Percentiles rank a stretch among this genome's conserved stretches.
Evolutionary conservation across 805 yeast genomes (phyloP).

Genomic region (Lipomyces lipofer): DNA sequence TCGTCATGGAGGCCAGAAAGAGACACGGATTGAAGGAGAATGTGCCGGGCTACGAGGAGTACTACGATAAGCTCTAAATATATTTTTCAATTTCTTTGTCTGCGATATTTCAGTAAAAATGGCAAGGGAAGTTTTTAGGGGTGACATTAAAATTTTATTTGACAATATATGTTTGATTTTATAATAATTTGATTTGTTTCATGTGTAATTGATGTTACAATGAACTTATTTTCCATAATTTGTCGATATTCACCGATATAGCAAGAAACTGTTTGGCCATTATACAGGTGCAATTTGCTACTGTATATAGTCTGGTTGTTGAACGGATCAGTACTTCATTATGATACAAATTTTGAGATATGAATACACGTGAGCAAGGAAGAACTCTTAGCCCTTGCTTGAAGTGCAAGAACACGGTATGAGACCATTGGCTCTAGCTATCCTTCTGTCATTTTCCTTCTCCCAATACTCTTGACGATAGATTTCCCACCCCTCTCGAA

Average conservation of each 20-base stretch:
- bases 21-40: slow-evolving; percentile 95
- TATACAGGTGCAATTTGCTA: background rate
- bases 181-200: background rate
- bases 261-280: too few relatives aligned
- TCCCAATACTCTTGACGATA: slow-evolving; percentile 94
- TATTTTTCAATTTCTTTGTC: slow-evolving; percentile 1
- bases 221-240: background rate
- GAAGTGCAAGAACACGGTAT: slow-evolving; percentile 24
- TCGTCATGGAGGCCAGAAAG: slow-evolving; percentile 74
- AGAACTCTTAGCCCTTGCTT: too few relatives aligned
- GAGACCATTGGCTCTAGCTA: slow-evolving; percentile 24
- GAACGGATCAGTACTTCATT: too few relatives aligned
- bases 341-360: too few relatives aligned
- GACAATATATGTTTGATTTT: background rate
- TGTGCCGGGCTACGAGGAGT: slow-evolving; percentile 99
- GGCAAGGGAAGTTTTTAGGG: background rate
- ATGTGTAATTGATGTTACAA: background rate
- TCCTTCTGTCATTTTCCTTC: slow-evolving; percentile 55
- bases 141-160: background rate
- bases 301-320: background rate
- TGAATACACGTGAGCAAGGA: too few relatives aligned
- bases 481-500: slow-evolving; percentile 92
- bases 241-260: too few relatives aligned
- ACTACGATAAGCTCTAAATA: slow-evolving; percentile 61
- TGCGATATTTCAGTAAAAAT: background rate